A percentile compares a stretch with the other conserved stretches of the same genome.
Conservation (phyloP, 257 asterid genomes). For the Jasminum sambac region DNA sequence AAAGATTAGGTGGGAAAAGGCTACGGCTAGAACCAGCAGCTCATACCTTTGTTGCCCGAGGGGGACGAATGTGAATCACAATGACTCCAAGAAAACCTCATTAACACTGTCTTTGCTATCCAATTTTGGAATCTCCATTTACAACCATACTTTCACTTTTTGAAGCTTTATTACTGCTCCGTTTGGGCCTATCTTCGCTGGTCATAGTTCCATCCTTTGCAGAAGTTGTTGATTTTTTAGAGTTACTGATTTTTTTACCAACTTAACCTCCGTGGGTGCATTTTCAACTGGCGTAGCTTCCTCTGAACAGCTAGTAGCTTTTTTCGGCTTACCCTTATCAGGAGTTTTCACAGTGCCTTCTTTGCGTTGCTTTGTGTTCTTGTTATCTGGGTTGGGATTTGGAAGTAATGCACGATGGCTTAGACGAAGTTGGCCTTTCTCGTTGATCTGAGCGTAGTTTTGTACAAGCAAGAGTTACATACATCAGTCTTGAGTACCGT, state of each 20-base stretch:
- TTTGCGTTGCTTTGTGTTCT: constrained; percentile 38
- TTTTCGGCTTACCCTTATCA: constrained; percentile 48
- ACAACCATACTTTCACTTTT: constrained; percentile 46
- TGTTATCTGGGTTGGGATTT: constrained; percentile 54
- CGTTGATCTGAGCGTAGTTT: constrained; percentile 59
- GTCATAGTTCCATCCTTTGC: constrained; percentile 42
- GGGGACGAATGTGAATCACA: constrained; percentile 13
- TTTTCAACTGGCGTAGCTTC: constrained; percentile 33
- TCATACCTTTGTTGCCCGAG: constrained; percentile 32
- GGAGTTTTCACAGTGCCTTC: constrained; percentile 32
- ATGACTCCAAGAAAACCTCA: constrained; percentile 12
- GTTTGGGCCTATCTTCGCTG: constrained; percentile 42
- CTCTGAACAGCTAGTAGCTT: constrained; percentile 30
- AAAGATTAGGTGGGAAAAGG: not conserved
- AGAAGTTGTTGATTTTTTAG: no score
- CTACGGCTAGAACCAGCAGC: not conserved
- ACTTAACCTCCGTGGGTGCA: constrained; percentile 35
- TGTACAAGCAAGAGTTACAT: not conserved
- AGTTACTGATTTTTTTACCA: constrained; percentile 41
- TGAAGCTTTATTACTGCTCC: constrained; percentile 40
- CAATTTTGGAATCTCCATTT: constrained; percentile 76
- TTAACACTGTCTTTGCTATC: constrained; percentile 30
- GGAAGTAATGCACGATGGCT: constrained; percentile 96
- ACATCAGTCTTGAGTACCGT: not conserved
- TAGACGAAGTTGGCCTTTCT: constrained; percentile 92